Evolutionary conservation across 2,329 filamentous ascomycete species (phyloP), one percentile per base, ranked within the genome.

Genomic region (Penicillium vulpinum): DNA sequence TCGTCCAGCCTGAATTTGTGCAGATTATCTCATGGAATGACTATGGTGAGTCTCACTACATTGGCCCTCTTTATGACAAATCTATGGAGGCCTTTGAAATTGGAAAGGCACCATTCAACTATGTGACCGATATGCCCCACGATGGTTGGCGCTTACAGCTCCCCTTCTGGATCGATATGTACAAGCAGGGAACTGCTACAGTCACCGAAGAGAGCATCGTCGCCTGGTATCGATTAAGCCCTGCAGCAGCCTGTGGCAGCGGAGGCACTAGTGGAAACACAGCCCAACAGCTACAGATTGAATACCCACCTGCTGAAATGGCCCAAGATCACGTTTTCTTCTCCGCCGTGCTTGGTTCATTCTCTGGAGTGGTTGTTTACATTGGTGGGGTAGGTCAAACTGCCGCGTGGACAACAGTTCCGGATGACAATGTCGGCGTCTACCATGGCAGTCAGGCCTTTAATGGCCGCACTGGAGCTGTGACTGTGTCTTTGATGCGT

Each of bases 31-130:
- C 54, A 6, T 57, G 54, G 54, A 51, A 57, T 24, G 84, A 86
- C 66, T 86, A 78, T 57, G 83, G 83, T 28, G 84, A 86, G 66
- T 80, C 82, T 1, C 47, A 50, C 10, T 50, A 40, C n/a, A 40
- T 50, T 3, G 47, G 47, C 1, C 47, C 47, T 1, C 2, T 39
- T 2, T 13, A 21, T 8, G 18, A 21, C 4, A 13, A 39, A 6
- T 4, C 36, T 2, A 21, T 39, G 36, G 36, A 11, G 3, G 36
- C 18, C 3, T 21, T 39, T 13, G 18, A 21, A 2, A 21, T 39
- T 13, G 36, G 36, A 0, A 2, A 21, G 18, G 36, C 36, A 0
- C 36, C 36, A 3, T 39, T 39, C 18, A 21, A 39, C 18, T 39
- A 21, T 5, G 36, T 7, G 2, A 21, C 36, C 1, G 18, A 21